Base-by-base conservation (phyloP, 2,329 filamentous ascomycete species). In the Tricladium varicosporioides region DNA sequence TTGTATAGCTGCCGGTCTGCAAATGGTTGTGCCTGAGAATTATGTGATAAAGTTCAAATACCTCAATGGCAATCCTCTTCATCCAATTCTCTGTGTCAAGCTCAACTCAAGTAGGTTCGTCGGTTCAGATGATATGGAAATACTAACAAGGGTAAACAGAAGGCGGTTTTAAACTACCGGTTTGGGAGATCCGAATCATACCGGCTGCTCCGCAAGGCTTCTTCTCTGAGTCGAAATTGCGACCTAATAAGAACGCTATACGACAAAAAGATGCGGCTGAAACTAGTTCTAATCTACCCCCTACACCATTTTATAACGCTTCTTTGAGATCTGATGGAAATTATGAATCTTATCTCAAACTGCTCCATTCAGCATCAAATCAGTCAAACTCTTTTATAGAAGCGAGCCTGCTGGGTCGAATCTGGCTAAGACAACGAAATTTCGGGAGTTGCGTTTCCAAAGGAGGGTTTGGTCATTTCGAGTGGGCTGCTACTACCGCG, bases 391-490 rank as follows among this genome's bases (percentile, higher is more conserved):
- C 63, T 0, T 97, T 92, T 72, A 80, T 82, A 57, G 92, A 97
- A 71, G 89, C 92, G 8, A 96, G 91, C 70, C 79, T 95, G 7
- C 80, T 99, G 18, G 94, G 93, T 22, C 85, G 88, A 56, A 83
- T 90, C 54, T 99, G 94, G 94, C 80, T 99, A 43, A 86, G 87
- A 63, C 93, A 97, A 73, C 84, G 93, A 54, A 92, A 92, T 0
- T 89, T 97, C 63, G 81, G 81, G 14, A 83, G 89, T 46, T 76
- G 80, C 18, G 73, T 92, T n/a, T 79, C 83, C 1, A 76, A 80
- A 45, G 93, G 94, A 46, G 94, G 94, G 0, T 97, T 99, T 70
- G 94, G 94, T 2, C 85, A 91, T 63, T 96, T 96, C 63, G 94
- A 99, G 71, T 97, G 91, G 91, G 82, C 89, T 0, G 76, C 84